A percentile compares a stretch with the other conserved stretches of the same genome.
phyloP scores from a whole-genome alignment of 2,329 filamentous ascomycete species.

The Pseudogymnoascus sp. region DNA sequence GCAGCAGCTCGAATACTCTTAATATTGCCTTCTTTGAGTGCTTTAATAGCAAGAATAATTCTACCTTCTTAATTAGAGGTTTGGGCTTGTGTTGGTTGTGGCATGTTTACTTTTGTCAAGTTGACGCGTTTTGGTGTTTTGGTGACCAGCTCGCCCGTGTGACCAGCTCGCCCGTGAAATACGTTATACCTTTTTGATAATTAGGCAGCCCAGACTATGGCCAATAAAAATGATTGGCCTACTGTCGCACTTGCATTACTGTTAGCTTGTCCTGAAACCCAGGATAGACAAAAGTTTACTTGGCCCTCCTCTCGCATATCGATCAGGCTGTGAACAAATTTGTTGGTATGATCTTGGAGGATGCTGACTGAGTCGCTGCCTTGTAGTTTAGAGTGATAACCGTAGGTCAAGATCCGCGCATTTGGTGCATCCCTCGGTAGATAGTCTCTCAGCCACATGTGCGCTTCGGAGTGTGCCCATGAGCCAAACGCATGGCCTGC shows the following conservation, averaged over 20 bases:
- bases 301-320: background rate
- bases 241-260: background rate
- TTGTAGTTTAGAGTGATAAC: conserved; percentile 4
- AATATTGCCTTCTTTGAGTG: too few species aligned
- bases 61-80: too few species aligned
- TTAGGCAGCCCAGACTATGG: background rate
- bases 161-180: too few species aligned
- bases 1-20: too few species aligned
- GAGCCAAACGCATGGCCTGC: conserved; percentile 15
- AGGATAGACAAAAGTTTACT: background rate
- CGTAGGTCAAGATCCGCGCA: conserved; percentile 14
- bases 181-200: background rate
- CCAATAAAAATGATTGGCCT: background rate
- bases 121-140: too few species aligned
- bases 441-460: conserved; percentile 14
- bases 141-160: too few species aligned
- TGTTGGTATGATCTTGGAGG: background rate
- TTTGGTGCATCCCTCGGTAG: conserved; percentile 9
- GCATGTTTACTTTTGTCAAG: too few species aligned
- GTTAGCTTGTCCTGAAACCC: background rate
- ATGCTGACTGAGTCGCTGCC: background rate
- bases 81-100: too few species aligned
- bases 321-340: background rate
- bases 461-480: background rate
- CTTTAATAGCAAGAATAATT: too few species aligned